Evolutionary conservation across 106 monocot genomes (phyloP).

Genomic region (Dendrobium nobile): DNA sequence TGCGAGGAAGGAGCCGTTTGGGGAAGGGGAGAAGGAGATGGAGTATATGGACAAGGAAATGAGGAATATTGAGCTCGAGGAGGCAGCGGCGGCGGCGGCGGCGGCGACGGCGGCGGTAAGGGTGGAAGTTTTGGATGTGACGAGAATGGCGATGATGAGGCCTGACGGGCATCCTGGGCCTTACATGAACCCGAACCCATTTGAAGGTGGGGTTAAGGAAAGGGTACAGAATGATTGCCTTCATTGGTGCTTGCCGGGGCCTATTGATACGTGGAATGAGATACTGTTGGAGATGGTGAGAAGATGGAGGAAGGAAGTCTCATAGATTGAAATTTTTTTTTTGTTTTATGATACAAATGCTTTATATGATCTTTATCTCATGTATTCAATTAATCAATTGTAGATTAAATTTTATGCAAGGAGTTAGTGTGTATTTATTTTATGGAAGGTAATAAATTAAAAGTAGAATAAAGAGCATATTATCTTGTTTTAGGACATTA

Average conservation of each 20-base stretch:
- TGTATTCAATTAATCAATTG: too few species aligned
- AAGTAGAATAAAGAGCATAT: too few species aligned
- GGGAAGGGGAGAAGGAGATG: slow-evolving; percentile 56
- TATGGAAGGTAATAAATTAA: too few species aligned
- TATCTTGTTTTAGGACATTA: too few species aligned
- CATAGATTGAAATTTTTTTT: too few species aligned
- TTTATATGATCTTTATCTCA: background rate
- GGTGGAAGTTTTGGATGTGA: slow-evolving; percentile 69
- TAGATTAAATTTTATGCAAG: too few species aligned
- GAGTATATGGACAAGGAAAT: slow-evolving; percentile 59
- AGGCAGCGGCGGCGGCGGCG: slow-evolving; percentile 25
- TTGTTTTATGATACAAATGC: background rate
- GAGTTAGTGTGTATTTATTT: too few species aligned
- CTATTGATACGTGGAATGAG: slow-evolving; percentile 74
- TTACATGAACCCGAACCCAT: slow-evolving; percentile 66
- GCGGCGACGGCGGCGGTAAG: slow-evolving; percentile 3
- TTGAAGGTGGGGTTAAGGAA: slow-evolving; percentile 31
- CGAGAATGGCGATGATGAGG: slow-evolving; percentile 56
- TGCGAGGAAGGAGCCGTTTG: slow-evolving; percentile 56
- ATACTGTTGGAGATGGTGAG: slow-evolving; percentile 47
- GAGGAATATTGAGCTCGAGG: slow-evolving; percentile 53
- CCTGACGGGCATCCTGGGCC: slow-evolving; percentile 86
- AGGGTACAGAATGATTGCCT: slow-evolving; percentile 80
- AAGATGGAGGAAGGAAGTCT: slow-evolving; percentile 17
- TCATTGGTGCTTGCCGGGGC: slow-evolving; percentile 87